Base-by-base conservation (phyloP, 164 flowering plant species). In the Aristolochia californica region DNA sequence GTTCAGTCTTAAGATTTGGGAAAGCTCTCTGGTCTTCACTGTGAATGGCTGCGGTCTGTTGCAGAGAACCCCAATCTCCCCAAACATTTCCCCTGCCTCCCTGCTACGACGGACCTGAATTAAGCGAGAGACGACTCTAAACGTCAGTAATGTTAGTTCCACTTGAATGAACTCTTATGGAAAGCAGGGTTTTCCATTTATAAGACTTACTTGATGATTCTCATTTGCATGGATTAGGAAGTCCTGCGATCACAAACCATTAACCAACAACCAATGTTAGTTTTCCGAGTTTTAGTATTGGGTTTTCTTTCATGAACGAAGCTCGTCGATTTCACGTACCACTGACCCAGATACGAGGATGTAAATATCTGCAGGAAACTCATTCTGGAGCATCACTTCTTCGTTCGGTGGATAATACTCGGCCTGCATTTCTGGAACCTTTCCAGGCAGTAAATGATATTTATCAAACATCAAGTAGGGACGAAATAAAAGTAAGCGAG, bases 351-450 rank as follows among this genome's bases (percentile, higher is more conserved):
- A 87, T 53, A 89, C 96, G 26, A 93, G 65, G 63, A 93, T 80
- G 47, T 89, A 89, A 30, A 84, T 67, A 71, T 87, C 89, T 30
- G 85, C 78, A 58, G 95, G 85, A 54, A 81, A 70, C 76, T 93
- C 99, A 57, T 85, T 83, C 66, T 84, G 96, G 62, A 87, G 77
- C 62, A 93, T 60, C 57, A 93, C 82, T 44, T 87, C 88, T 73
- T 87, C 95, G 69, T 69, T 87, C 2, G 99, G 96, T 61, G 99
- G 91, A 59, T 78, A 93, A 68, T 85, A 93, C 74, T 89, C 99
- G 0, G 97, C 90, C 43, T 89, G 90, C 77, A 89, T 76, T 72
- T 89, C 91, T 51, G 96, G 69, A 60, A 83, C 96, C 98, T 93
- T 67, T 34, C 34, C 21, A 50, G 12, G 4, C 14, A 0, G 13